phyloP scores from a whole-genome alignment of 1,284 basidiomycete genomes.

The Stygiomarasmius scandens region DNA sequence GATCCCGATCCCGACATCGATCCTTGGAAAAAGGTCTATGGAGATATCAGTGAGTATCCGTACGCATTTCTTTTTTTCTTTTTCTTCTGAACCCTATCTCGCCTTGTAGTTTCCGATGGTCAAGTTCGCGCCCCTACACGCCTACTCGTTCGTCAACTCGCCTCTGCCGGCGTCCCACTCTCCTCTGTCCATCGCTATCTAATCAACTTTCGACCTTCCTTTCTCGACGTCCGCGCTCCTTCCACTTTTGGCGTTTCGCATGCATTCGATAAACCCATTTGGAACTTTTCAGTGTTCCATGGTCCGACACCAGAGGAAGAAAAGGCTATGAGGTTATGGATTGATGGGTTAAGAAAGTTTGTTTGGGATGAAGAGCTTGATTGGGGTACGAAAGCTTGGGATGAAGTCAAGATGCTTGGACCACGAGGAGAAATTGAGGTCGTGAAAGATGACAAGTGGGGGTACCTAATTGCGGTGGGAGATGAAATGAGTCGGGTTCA shows the following conservation, averaged over 20 bases:
- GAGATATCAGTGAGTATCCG: conserved; percentile 15
- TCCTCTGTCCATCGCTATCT: conserved; percentile 15
- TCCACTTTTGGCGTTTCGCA: conserved; percentile 16
- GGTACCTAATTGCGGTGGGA: conserved; percentile 14
- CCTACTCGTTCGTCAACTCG: conserved; percentile 14
- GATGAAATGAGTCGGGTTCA: conserved; percentile 17
- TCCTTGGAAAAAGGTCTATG: conserved; percentile 18
- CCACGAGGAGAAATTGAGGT: conserved; percentile 13
- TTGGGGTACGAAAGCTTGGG: conserved; percentile 13
- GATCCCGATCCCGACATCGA: conserved; percentile 17
- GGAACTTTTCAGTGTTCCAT: conserved; percentile 19
- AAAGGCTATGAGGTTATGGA: conserved; percentile 15
- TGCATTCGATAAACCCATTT: conserved; percentile 18
- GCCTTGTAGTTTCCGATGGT: conserved; percentile 15
- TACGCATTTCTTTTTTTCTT: not conserved
- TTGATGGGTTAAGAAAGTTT: conserved; percentile 12
- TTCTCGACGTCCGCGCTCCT: conserved; percentile 8
- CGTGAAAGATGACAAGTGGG: conserved; percentile 17
- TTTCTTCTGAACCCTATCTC: not conserved
- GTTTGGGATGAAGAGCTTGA: not conserved
- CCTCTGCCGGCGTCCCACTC: conserved; percentile 16
- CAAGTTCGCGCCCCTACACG: conserved; percentile 18
- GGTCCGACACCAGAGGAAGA: conserved; percentile 18
- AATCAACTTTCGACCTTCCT: conserved; percentile 17
- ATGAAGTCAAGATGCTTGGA: conserved; percentile 16